Percentiles rank a stretch among this genome's conserved stretches.
Conservation (phyloP, 768 basidiomycete species). For the Heimioporus sp. region DNA sequence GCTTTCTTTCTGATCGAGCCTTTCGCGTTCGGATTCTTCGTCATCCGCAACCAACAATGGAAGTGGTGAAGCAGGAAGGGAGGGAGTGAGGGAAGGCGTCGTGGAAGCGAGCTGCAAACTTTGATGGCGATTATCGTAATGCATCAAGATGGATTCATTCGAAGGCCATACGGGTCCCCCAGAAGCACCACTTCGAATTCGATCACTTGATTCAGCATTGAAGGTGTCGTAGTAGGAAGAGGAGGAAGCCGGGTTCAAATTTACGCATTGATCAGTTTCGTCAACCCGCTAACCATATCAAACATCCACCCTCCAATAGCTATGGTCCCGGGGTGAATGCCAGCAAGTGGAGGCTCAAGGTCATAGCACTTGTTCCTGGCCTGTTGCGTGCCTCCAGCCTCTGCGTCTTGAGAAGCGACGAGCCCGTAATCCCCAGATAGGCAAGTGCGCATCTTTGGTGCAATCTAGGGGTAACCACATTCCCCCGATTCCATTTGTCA, state of each 20-base stretch:
- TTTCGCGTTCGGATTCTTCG: constrained; percentile 45
- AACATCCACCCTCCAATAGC: constrained; percentile 80
- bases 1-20: constrained; percentile 39
- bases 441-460: constrained; percentile 29
- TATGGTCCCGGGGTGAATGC: constrained; percentile 53
- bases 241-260: constrained; percentile 8
- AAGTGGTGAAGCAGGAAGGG: constrained; percentile 9
- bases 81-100: constrained; percentile 39
- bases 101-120: constrained; percentile 71
- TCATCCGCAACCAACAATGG: constrained; percentile 33
- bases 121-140: constrained; percentile 29
- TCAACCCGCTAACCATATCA: too few species aligned
- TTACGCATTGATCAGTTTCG: constrained; percentile 15
- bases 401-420: constrained; percentile 45
- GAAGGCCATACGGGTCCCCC: constrained; percentile 23
- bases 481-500: constrained; percentile 71
- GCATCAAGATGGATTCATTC: constrained; percentile 39
- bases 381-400: constrained; percentile 26
- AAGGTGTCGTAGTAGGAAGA: constrained; percentile 15
- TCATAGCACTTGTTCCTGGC: constrained; percentile 41
- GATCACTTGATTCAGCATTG: constrained; percentile 19
- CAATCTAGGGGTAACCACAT: constrained; percentile 62
- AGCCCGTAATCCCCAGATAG: constrained; percentile 43
- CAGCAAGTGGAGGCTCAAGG: constrained; percentile 31
- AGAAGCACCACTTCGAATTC: constrained; percentile 21